Base-by-base conservation (phyloP, 306 rosid species). In the Canavalia ensiformis region DNA sequence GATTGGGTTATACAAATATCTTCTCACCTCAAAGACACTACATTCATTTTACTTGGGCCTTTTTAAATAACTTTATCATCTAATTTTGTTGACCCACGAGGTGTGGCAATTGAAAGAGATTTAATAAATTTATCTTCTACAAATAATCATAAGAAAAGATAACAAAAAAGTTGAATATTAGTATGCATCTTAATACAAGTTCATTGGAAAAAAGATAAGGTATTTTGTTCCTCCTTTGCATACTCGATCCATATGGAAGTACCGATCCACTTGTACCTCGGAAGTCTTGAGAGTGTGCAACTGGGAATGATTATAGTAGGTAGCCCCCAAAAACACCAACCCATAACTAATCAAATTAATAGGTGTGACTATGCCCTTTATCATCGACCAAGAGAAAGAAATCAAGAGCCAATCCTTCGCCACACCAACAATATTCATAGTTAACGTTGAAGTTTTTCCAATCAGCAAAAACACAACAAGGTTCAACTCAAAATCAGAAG, bases 341-440 rank as follows among this genome's bases (percentile, higher is more conserved):
- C 93, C 95, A 62, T 95, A 95, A 0, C 99, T 98, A 18, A 95
- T 75, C 88, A 95, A 83, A 63, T 95, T 95, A 37, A 95, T 34
- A 0, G 99, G 88, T 0, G 99, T 95, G 57, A 95, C 97, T 0
- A 87, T 93, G 67, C 91, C 99, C 96, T 93, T 95, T 5, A 95
- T 95, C 79, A 95, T 98, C 0, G 99, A 95, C 99, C 99, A 95
- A 5, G 99, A 95, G 84, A 95, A 95, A 0, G 97, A 97, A 51
- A 95, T 95, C 91, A 95, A 69, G 9, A 95, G 87, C 99, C 98
- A 95, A 74, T 95, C 99, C 82, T 95, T 95, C 35, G 91, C 98
- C 45, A 93, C 99, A 7, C 99, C 99, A 42, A 98, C 98, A 12
- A 95, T 98, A 73, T 95, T 95, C 99, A 95, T 93, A 0, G 99